phyloP scores from a whole-genome alignment of 176 grass and related monocot species.

The sorghum (Sorghum bicolor) region Sorghum_bicolor_NCBIv3 NC_012873.2:3418501-3419000 shows the following conservation, averaged over 20 bases:
- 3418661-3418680: constrained; percentile 52
- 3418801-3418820: not conserved
- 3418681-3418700: constrained; percentile 42
- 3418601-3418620: not conserved
- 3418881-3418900: constrained; percentile 48
- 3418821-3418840: not conserved
- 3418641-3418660: not conserved
- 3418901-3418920: constrained; percentile 65
- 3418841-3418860: constrained; percentile 39
- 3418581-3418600: no score
- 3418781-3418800: no score
- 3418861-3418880: constrained; percentile 27
- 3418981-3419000: constrained; percentile 49
- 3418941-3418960: constrained; percentile 63
- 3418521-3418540: not conserved
- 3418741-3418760: constrained; percentile 41
- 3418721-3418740: constrained; percentile 49
- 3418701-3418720: constrained; percentile 41
- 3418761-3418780: no score
- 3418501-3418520: no score
- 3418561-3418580: not conserved
- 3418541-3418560: no score
- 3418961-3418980: constrained; percentile 51
- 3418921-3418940: constrained; percentile 56
- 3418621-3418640: not conserved